Evolutionary conservation across 2,329 filamentous ascomycete species (phyloP).

Genomic region (Nemania abortiva): DNA sequence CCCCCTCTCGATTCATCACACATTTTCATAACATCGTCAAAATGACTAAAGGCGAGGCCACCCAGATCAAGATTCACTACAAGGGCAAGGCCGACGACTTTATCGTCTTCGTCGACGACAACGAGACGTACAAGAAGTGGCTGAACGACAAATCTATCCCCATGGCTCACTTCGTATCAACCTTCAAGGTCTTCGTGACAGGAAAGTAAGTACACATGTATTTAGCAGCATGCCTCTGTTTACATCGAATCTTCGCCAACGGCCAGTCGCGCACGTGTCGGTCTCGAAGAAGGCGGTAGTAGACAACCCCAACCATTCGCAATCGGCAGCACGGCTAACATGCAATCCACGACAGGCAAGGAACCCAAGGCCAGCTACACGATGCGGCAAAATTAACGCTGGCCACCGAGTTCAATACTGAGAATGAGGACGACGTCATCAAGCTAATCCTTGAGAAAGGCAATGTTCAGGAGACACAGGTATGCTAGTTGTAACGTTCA

Average conservation of each 20-base stretch:
- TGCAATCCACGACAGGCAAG: conserved; percentile 71
- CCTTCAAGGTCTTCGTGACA: conserved; percentile 90
- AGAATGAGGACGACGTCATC: conserved; percentile 83
- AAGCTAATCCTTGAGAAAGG: conserved; percentile 84
- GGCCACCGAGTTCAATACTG: conserved; percentile 88
- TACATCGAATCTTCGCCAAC: not conserved
- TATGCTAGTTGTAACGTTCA: conserved; percentile 48
- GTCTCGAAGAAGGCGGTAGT: not conserved
- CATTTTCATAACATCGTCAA: conserved; percentile 48
- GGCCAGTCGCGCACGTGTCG: no score
- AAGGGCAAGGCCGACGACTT: conserved; percentile 76
- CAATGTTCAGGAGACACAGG: conserved; percentile 70
- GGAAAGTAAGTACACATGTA: conserved; percentile 79
- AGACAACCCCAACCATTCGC: not conserved
- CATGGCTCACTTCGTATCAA: conserved; percentile 84
- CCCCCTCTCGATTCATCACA: conserved; percentile 15
- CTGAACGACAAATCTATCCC: conserved; percentile 81
- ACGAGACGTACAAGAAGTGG: conserved; percentile 81
- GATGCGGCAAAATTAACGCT: conserved; percentile 79
- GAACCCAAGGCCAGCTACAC: conserved; percentile 83
- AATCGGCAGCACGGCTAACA: conserved; percentile 36
- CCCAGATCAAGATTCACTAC: conserved; percentile 84
- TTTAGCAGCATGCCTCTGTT: not conserved
- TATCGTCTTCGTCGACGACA: conserved; percentile 70
- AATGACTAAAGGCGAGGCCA: conserved; percentile 79